A percentile compares a stretch with the other conserved stretches of the same genome.
phyloP scores from a whole-genome alignment of 148 eudicot species.

The Drosera capensis region DNA sequence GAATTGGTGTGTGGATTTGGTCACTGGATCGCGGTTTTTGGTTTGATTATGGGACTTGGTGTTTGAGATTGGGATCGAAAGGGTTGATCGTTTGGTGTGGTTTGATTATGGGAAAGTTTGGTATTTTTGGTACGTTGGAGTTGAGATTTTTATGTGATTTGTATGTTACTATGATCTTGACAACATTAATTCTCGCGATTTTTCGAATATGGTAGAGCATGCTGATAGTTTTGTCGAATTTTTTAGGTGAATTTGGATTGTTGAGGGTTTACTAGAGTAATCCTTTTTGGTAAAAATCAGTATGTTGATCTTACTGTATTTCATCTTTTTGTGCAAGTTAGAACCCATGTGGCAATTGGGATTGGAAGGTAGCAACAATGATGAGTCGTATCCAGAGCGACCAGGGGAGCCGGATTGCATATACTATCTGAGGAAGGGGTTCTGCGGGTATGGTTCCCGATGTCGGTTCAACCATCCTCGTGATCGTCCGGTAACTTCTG shows the following conservation, averaged over 20 bases:
- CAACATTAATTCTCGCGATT: no score
- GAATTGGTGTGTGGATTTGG: no score
- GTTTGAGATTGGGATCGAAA: no score
- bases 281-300: no score
- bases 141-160: neutral
- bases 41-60: no score
- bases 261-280: conserved; percentile 3
- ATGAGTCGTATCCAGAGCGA: conserved; percentile 56
- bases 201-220: conserved; percentile 3
- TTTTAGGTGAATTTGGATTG: conserved; percentile 1
- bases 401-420: conserved; percentile 76
- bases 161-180: no score
- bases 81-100: no score
- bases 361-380: conserved; percentile 16
- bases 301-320: no score
- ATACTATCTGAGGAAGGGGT: conserved; percentile 57
- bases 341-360: conserved; percentile 71
- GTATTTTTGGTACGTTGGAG: neutral
- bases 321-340: conserved; percentile 31
- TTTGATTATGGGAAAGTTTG: no score
- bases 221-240: no score
- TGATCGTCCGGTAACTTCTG: conserved; percentile 37
- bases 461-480: conserved; percentile 91
- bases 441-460: conserved; percentile 72
- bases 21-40: no score